A percentile compares a stretch with the other conserved stretches of the same genome.
phyloP scores from a whole-genome alignment of 2,329 filamentous ascomycete species.

The Sclerotinia glacialis region DNA sequence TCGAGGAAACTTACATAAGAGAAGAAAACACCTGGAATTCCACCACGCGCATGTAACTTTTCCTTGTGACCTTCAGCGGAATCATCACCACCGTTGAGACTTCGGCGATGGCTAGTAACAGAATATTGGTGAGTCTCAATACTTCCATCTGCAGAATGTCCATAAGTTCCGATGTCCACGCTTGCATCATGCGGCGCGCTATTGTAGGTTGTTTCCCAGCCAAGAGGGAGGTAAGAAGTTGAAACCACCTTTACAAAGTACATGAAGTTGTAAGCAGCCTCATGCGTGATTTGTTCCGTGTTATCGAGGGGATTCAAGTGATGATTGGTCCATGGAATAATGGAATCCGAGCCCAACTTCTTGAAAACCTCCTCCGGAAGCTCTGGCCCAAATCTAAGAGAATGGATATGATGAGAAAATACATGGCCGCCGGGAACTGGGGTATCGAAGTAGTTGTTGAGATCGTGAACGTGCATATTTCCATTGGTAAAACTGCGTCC shows the following conservation, averaged over 20 bases:
- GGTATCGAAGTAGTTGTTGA: constrained; percentile 89
- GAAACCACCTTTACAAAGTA: constrained; percentile 99
- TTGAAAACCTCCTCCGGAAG: constrained; percentile 68
- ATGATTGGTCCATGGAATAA: constrained; percentile 75
- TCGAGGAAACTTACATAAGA: constrained; percentile 70
- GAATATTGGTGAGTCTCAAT: constrained; percentile 98
- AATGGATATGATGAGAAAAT: constrained; percentile 85
- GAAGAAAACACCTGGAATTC: constrained; percentile 97
- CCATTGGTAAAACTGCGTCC: constrained; percentile 94
- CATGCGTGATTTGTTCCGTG: constrained; percentile 70
- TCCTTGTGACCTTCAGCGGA: constrained; percentile 87
- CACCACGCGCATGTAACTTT: constrained; percentile 81
- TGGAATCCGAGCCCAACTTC: constrained; percentile 54
- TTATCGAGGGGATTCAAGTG: constrained; percentile 89
- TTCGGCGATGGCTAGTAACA: constrained; percentile 93
- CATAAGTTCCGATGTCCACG: constrained; percentile 65
- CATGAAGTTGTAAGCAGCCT: constrained; percentile 93
- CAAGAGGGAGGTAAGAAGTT: constrained; percentile 89
- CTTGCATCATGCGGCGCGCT: constrained; percentile 48
- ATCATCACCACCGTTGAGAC: constrained; percentile 78
- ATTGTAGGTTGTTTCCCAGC: constrained; percentile 62
- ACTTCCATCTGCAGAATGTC: constrained; percentile 67
- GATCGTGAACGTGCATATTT: constrained; percentile 95
- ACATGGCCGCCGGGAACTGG: constrained; percentile 70
- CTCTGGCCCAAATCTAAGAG: constrained; percentile 88